Conservation (phyloP, 1,139 yeast species). For the Hansenula sp. region DNA sequence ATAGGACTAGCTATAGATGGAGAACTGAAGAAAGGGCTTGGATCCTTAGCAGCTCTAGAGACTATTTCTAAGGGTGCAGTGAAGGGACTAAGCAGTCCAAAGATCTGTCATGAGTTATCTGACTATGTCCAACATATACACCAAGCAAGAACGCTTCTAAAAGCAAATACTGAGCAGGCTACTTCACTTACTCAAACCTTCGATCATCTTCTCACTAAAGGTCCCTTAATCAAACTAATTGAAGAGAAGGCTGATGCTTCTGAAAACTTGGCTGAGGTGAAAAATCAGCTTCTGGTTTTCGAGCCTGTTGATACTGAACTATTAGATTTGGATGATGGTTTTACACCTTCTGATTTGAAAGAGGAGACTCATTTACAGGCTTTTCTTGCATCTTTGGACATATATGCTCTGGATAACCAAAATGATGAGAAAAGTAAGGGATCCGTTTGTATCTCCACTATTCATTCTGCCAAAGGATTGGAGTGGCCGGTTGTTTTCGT, state of each 20-base stretch:
- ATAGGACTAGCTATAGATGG: conserved; percentile 27
- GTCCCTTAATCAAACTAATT: conserved; percentile 34
- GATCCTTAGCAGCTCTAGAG: conserved; percentile 21
- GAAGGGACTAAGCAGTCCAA: conserved; percentile 8
- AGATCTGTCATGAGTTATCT: neutral
- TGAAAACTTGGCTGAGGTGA: conserved; percentile 41
- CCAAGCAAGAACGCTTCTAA: neutral
- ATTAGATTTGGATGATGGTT: conserved; percentile 3
- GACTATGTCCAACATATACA: conserved; percentile 3
- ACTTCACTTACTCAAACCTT: conserved; percentile 7
- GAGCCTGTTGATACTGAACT: conserved; percentile 30
- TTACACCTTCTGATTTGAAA: neutral
- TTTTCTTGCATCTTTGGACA: conserved; percentile 58
- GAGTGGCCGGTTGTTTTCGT: conserved; percentile 94
- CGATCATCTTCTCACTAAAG: conserved; percentile 26
- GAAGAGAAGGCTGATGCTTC: conserved; percentile 24
- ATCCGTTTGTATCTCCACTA: conserved; percentile 56
- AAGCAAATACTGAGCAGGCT: too few species aligned
- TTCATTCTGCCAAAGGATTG: conserved; percentile 89
- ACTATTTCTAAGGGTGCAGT: conserved; percentile 14
- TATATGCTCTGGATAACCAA: conserved; percentile 37
- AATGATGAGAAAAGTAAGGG: conserved; percentile 15
- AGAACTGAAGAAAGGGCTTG: conserved; percentile 12
- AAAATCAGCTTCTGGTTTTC: conserved; percentile 37
- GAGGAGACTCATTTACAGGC: conserved; percentile 33